Evolutionary conservation across 2,329 filamentous ascomycete species (phyloP).

Genomic region (Ilyonectria destructans): DNA sequence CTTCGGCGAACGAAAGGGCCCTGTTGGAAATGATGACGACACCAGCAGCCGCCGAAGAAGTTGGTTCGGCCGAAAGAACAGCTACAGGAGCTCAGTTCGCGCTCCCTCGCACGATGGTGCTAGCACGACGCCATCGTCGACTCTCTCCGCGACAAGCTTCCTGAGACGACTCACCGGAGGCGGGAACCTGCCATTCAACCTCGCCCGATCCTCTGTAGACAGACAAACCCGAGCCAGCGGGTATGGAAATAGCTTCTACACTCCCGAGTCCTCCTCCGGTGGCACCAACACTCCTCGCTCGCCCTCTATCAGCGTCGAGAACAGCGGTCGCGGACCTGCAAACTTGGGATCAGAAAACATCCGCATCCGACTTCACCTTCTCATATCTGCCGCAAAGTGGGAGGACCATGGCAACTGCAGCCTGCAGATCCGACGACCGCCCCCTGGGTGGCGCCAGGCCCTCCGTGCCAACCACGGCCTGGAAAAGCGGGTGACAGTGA

Average conservation of each 20-base stretch:
- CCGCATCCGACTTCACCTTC: constrained; percentile 88
- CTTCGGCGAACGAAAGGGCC: constrained; percentile 73
- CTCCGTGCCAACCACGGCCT: constrained; percentile 75
- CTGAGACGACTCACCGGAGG: constrained; percentile 83
- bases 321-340: constrained; percentile 67
- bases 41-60: constrained; percentile 65
- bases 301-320: constrained; percentile 71
- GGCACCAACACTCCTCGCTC: constrained; percentile 68
- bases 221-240: constrained; percentile 67
- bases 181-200: constrained; percentile 83
- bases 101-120: constrained; percentile 83
- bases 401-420: constrained; percentile 90
- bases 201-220: constrained; percentile 83
- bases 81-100: constrained; percentile 74
- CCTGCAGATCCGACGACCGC: constrained; percentile 87
- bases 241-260: constrained; percentile 74
- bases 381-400: constrained; percentile 86
- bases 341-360: constrained; percentile 80
- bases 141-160: constrained; percentile 83
- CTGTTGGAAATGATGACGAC: constrained; percentile 64
- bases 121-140: constrained; percentile 73
- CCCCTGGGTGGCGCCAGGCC: constrained; percentile 72
- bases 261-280: constrained; percentile 69
- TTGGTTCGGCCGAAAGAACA: constrained; percentile 77
- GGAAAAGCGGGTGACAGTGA: constrained; percentile 90